These are phyloP conservation scores for Chaetomium tenue DNA, from an alignment of 495 filamentous ascomycete genomes.

Conservation along the genomic window DNA sequence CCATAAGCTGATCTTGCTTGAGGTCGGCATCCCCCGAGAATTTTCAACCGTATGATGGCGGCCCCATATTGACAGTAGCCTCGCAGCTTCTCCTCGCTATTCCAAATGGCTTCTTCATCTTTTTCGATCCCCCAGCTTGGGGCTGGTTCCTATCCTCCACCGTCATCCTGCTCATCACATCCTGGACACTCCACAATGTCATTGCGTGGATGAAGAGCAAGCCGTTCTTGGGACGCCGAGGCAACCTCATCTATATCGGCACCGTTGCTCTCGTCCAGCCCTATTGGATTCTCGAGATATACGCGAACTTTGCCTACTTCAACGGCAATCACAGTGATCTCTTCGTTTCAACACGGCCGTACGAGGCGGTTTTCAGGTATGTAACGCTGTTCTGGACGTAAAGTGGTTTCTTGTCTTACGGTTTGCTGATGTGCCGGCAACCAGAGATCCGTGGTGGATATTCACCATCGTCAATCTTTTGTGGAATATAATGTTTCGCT, in stretches of 20 bases:
- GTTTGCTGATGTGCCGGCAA: not conserved
- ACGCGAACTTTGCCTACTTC: constrained; percentile 13
- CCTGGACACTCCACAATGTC: constrained; percentile 14
- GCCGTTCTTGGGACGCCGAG: constrained; percentile 9
- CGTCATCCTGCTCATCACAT: constrained; percentile 12
- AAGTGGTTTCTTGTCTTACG: not conserved
- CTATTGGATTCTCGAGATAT: constrained; percentile 12
- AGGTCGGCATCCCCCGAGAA: not conserved
- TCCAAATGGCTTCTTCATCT: constrained; percentile 15
- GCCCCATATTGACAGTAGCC: not conserved
- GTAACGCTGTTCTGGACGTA: not conserved
- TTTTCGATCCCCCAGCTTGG: constrained; percentile 6
- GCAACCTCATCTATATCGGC: constrained; percentile 15
- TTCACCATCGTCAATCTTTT: constrained; percentile 13
- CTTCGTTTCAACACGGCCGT: not conserved
- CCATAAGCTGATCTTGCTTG: constrained; percentile 15
- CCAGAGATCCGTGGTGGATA: constrained; percentile 12
- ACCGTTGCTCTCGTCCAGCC: constrained; percentile 7
- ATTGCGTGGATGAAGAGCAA: constrained; percentile 16
- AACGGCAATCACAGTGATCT: constrained; percentile 5
- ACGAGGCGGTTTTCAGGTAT: constrained; percentile 12
- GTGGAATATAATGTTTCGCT: constrained; percentile 14
- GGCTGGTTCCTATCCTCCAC: constrained; percentile 11
- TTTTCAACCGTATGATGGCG: not conserved
- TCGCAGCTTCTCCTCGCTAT: constrained; percentile 1